Conservation (phyloP, 169 alveolate genomes). For the Plasmodium chabaudi region DNA sequence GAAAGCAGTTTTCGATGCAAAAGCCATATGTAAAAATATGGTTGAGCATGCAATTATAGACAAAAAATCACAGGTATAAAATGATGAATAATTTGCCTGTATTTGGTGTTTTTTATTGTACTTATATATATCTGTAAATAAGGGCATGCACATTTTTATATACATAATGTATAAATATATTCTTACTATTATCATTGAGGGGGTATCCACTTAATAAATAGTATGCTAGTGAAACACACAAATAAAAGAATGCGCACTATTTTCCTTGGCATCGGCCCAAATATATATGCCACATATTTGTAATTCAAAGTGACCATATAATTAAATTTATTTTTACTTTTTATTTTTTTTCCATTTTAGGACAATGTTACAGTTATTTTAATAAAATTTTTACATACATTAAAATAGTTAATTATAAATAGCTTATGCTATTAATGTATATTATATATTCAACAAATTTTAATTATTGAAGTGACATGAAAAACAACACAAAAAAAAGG, state of each 20-base stretch:
- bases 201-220: too few relatives aligned
- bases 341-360: not conserved
- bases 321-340: not conserved
- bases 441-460: slow-evolving; percentile 52
- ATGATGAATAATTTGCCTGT: not conserved
- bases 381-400: slow-evolving; percentile 63
- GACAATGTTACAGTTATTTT: slow-evolving; percentile 75
- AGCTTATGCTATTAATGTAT: slow-evolving; percentile 4
- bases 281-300: too few relatives aligned
- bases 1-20: slow-evolving; percentile 63
- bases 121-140: not conserved
- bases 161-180: not conserved
- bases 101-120: not conserved
- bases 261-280: too few relatives aligned
- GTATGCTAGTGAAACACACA: too few relatives aligned
- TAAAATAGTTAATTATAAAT: slow-evolving; percentile 25
- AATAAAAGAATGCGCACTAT: too few relatives aligned
- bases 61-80: slow-evolving; percentile 82
- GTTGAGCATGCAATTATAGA: slow-evolving; percentile 83
- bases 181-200: too few relatives aligned
- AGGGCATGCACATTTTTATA: not conserved
- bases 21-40: slow-evolving; percentile 82
- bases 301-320: too few relatives aligned
- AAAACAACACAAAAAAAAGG: slow-evolving; percentile 11
- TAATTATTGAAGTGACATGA: slow-evolving; percentile 32